Conservation (phyloP, 345 rosid species). For the Bruguiera sexangula region DNA sequence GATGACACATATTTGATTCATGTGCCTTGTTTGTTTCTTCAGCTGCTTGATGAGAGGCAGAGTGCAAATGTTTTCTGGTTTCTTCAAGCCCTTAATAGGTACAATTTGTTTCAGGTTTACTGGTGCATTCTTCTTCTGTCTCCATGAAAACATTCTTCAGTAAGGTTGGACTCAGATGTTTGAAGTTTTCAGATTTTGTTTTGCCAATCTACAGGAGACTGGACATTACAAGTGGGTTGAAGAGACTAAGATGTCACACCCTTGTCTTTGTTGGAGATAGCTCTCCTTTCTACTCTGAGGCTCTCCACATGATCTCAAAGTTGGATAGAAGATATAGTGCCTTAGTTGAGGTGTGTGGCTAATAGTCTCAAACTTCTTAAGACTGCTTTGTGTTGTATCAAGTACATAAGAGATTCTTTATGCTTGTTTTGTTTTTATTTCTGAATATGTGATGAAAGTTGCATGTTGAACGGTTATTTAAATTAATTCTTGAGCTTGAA, state of each 20-base stretch:
- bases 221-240: slow-evolving; percentile 74
- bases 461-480: too few species aligned
- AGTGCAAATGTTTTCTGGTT: slow-evolving; percentile 23
- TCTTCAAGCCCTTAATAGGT: slow-evolving; percentile 25
- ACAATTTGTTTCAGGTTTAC: not conserved
- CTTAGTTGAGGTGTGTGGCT: slow-evolving; percentile 69
- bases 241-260: slow-evolving; percentile 70
- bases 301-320: slow-evolving; percentile 77
- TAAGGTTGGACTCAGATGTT: not conserved
- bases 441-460: too few species aligned
- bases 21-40: slow-evolving; percentile 9
- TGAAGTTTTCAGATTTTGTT: not conserved
- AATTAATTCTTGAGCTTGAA: too few species aligned
- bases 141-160: not conserved
- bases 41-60: slow-evolving; percentile 34
- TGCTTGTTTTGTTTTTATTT: too few species aligned
- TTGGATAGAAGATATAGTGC: slow-evolving; percentile 82
- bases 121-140: not conserved
- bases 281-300: slow-evolving; percentile 82
- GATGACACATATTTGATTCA: slow-evolving; percentile 1
- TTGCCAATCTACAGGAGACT: slow-evolving; percentile 59
- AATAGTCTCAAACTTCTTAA: not conserved
- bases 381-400: not conserved
- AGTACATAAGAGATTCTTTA: not conserved
- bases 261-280: slow-evolving; percentile 81